Base-by-base conservation (phyloP, 768 basidiomycete genomes). In the Suillus sp. region DNA sequence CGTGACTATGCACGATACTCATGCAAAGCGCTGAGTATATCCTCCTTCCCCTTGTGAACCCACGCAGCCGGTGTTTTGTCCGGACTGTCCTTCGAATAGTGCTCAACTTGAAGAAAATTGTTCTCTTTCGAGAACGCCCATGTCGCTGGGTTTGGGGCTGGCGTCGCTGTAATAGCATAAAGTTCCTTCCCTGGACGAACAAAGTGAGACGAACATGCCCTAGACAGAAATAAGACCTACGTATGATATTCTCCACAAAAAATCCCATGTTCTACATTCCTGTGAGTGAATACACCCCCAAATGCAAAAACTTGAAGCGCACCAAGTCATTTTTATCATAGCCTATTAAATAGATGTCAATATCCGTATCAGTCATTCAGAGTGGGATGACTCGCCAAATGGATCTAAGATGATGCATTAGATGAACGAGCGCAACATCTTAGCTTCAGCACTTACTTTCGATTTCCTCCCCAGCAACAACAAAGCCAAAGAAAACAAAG, bases 321-420 rank as follows among this genome's bases (percentile, higher is more conserved):
- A 86, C 84, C 62, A 90, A 79, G 67, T 90, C 89, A 70, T 90
- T 90, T 73, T 85, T 88, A 75, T 89, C 89, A 67, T 90, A 90
- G 51, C 88, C 76, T 75, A 60, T n/a, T 30, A 35, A 10, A 35
- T 32, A 20, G 6, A 48, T 45, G n/a, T 1, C 34, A 34, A 5
- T 13, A 18, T 22, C 25, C 53, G 32, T 27, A 7, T 60, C 20
- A 1, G 14, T 35, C 37, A n/a, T 22, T 37, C 37, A 34, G 37
- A 60, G 64, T 13, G 4, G 2, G 45, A 35, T n/a, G 43, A 59
- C 74, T 67, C 62, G 70, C 78, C 83, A 67, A 82, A 83, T 14
- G 81, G 81, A 74, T 83, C 80, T 83, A 62, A 48, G 27, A 47
- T 1, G 8, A n/a, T 42, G 37, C 51, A 61, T 59, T 45, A 9